Evolutionary conservation across 306 rosid genomes (phyloP), one percentile per base, ranked within the genome.

Genomic region (Rosa persica): DNA sequence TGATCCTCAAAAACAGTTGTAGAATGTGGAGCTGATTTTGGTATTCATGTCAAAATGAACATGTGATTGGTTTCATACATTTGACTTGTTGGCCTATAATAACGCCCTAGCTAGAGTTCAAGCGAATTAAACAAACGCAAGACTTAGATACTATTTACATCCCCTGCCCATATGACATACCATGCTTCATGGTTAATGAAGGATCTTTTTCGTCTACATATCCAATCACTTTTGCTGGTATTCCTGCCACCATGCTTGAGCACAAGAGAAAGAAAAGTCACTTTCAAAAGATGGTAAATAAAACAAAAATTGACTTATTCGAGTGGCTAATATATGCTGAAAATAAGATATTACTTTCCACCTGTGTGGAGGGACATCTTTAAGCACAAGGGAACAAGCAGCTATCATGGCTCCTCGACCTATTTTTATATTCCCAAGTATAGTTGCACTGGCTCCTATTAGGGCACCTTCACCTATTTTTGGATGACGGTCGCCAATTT

Each of bases 121-220:
- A 75, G 19, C 3, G 55, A 19, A 23, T 12, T 30, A 38, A 20
- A 19, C 38, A 75, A 43, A 60, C 0, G 27, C 67, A 73, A 62
- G 75, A 67, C 47, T 7, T 8, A 19, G 49, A 79, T 61, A 51
- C 66, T 9, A 16, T 12, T 54, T 39, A 34, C 70, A 62, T 70
- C 20, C 57, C 76, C 60, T 52, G 51, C 43, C 57, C 75, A 23
- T 69, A 16, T 58, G 17, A 66, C 93, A 89, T 86, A 95, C 98
- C 98, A 76, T 95, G 98, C 77, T 92, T 95, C 98, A 95, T 95
- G 76, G 96, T 92, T 84, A 95, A 81, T 67, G 98, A 92, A 34
- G 97, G 98, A 75, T 87, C 89, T 75, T 60, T 82, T 80, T 88
- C 97, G 17, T 73, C 83, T 52, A 87, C 88, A 86, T 81, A 82